Evolutionary conservation across 148 eudicot genomes (phyloP).

Genomic region (Persicaria maculosa): DNA sequence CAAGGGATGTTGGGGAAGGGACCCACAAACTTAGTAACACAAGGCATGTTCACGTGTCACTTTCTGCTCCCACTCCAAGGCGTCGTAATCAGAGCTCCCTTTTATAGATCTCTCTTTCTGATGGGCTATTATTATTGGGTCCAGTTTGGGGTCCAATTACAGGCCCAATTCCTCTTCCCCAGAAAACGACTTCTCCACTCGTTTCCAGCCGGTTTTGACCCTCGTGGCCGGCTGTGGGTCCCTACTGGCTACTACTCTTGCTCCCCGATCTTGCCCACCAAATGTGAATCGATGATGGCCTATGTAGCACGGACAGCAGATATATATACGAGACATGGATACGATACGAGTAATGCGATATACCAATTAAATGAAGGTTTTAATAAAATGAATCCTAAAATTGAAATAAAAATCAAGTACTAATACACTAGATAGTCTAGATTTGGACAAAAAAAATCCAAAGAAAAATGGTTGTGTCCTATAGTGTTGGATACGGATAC

Average conservation of each 20-base stretch:
- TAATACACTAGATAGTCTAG: no score
- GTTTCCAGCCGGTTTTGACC: neutral
- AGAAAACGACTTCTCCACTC: slow-evolving; percentile 5
- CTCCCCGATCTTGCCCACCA: neutral
- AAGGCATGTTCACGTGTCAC: slow-evolving; percentile 10
- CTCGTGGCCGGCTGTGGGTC: neutral
- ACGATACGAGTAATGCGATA: no score
- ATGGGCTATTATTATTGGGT: neutral
- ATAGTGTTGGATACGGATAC: no score
- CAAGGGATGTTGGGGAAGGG: slow-evolving; percentile 4
- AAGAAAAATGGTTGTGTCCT: no score
- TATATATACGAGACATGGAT: no score
- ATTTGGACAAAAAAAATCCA: no score
- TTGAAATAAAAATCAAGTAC: no score
- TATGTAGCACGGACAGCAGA: no score
- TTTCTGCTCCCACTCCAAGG: neutral
- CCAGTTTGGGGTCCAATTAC: neutral
- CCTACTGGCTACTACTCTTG: neutral
- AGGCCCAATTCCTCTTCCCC: neutral
- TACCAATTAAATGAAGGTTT: no score
- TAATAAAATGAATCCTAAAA: no score
- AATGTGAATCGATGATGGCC: no score
- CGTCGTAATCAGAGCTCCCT: neutral
- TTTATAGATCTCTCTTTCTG: neutral
- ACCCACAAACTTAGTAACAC: neutral